Base-by-base conservation (phyloP, 2,329 filamentous ascomycete genomes). In the Calonectria pseudoturangicola region DNA sequence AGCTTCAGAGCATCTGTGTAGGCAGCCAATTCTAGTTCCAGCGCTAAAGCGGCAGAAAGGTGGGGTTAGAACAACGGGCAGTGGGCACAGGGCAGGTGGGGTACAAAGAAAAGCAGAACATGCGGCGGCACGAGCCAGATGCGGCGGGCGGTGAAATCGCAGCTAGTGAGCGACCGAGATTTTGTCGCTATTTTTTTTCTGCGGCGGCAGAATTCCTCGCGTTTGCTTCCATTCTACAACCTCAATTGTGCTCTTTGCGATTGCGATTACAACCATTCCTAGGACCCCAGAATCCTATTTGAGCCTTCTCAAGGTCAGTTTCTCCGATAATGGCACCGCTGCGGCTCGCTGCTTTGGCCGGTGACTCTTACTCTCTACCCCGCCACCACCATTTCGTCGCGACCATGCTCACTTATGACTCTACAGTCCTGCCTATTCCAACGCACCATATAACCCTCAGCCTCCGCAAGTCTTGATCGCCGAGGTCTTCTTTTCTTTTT, bases 111-210 rank as follows among this genome's bases (percentile, higher is more conserved):
- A 60, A 60, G 54, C 33, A 60, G 36, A 58, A 43, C 58, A 30
- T 56, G 65, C 50, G 70, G 66, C 63, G 63, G 56, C 70, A 75
- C n/a, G 71, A 62, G 70, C 76, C 75, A 74, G 65, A 79, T 75
- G 68, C 72, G 76, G 78, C 51, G 78, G 77, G 79, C 79, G 79
- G 79, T 80, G 79, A 80, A 80, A 79, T 80, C 79, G 79, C 75
- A 79, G 73, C 74, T 76, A 76, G 71, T 54, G 54, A 73, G 63
- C 67, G 68, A 70, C 73, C 68, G 73, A 71, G 48, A 75, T 68
- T 80, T 74, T 68, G 62, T 66, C 48, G 70, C 72, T 67, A 70
- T 79, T 80, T 78, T 76, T 74, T 78, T 76, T 67, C 65, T 66
- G 74, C 75, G 73, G 67, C 71, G 78, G 77, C 79, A 80, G 79